Evolutionary conservation across 129 eudicot species (phyloP), one percentile per base, ranked within the genome.

Genomic region (Tagetes erecta): DNA sequence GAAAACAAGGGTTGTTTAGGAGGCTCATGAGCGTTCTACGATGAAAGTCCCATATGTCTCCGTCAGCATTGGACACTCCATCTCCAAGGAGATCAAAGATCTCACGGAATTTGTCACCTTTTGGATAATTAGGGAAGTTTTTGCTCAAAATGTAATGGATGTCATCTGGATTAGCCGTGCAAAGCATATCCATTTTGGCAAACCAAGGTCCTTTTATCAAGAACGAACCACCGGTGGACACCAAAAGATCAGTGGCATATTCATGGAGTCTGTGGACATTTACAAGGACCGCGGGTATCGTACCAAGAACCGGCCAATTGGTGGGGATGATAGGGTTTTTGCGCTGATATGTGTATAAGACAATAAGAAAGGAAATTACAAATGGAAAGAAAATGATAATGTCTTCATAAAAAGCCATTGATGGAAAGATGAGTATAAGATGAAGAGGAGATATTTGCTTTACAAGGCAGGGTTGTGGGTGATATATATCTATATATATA

Each of bases 161-260:
- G 45, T 86, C 81, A 1, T 83, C 71, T 0, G 91, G 91, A 62
- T 78, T 83, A 2, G 75, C 8, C 9, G 86, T 83, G 45, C 72
- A 1, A 1, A 86, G 13, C 55, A 67, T 55, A 51, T 81, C 73
- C 80, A 83, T 51, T 27, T 75, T 76, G 13, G 84, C 37, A 55
- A 87, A 76, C 70, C 76, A 55, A 12, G 86, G 88, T 0, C 88
- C 86, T 75, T 72, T 74, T 35, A 78, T 51, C 36, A n/a, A 6
- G 53, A 74, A 74, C 0, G 82, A 74, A 30, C 83, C 76, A 0
- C 80, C 76, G 35, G 11, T 36, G 3, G 6, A 45, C 20, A 3
- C 4, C 0, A 81, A 51, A 20, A 78, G 0, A 1, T 84, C 81
- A 0, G 80, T 70, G 0, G 30, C 13, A 34, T 35, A 82, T 2